phyloP scores from a whole-genome alignment of 257 asterid genomes.

The Solanum tacnaense region DNA sequence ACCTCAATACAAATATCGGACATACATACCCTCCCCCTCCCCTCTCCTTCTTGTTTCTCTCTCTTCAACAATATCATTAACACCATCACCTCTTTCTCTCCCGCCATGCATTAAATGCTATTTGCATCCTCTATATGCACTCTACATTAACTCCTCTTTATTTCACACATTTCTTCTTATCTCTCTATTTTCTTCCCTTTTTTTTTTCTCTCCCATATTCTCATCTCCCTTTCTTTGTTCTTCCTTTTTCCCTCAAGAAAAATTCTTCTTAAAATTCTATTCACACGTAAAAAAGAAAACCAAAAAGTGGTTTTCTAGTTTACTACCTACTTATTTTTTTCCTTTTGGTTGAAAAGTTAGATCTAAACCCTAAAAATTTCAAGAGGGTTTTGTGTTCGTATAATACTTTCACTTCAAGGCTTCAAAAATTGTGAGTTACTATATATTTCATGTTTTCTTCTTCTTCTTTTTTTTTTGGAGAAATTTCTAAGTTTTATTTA shows the following conservation, averaged over 20 bases:
- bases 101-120: constrained; percentile 57
- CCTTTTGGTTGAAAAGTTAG: background rate
- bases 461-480: too few relatives aligned
- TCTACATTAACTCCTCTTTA: constrained; percentile 60
- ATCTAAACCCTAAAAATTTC: background rate
- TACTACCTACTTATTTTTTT: background rate
- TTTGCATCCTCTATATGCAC: constrained; percentile 63
- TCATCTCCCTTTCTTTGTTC: background rate
- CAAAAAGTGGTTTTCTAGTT: background rate
- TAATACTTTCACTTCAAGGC: background rate
- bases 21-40: constrained; percentile 1
- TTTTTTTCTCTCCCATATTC: background rate
- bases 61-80: constrained; percentile 42
- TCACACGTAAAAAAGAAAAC: constrained; percentile 13
- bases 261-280: constrained; percentile 53
- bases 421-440: background rate
- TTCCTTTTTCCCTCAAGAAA: background rate
- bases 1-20: background rate
- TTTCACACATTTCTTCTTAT: background rate
- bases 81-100: constrained; percentile 16
- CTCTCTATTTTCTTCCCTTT: background rate
- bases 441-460: background rate
- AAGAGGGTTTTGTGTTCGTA: background rate
- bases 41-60: constrained; percentile 15
- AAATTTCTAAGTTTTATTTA: background rate